Evolutionary conservation across 225 moss, liverwort and hornwort genomes (phyloP).

Genomic region (Marchantia paleacea): DNA sequence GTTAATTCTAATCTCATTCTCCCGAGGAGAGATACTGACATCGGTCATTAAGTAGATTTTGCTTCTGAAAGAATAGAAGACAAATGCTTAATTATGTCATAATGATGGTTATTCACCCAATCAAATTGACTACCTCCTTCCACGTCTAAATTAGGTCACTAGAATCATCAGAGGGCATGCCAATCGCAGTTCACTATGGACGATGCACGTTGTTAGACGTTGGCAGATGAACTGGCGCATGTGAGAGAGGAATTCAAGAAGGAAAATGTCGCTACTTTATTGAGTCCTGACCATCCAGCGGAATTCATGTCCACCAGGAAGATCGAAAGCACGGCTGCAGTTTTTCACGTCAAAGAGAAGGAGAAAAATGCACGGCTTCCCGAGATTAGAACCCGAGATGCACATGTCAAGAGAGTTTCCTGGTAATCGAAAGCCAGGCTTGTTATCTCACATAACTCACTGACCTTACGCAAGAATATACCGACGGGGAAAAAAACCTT

Average conservation of each 20-base stretch:
- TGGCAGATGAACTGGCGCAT: not conserved
- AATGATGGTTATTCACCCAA: not conserved
- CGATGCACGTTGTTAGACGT: not conserved
- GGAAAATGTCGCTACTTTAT: not conserved
- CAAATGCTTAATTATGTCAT: not conserved
- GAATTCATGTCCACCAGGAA: no score
- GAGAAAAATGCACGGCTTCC: not conserved
- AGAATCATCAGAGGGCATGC: not conserved
- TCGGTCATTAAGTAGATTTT: conserved; percentile 2
- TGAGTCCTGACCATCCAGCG: no score
- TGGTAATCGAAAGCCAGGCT: no score
- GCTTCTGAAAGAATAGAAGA: not conserved
- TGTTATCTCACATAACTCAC: no score
- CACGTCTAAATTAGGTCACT: not conserved
- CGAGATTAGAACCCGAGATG: not conserved
- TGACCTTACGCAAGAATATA: no score
- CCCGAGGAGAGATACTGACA: not conserved
- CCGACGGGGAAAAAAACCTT: no score
- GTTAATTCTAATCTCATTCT: not conserved
- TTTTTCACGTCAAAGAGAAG: no score
- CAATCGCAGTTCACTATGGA: not conserved
- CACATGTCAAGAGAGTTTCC: not conserved
- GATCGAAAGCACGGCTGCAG: no score
- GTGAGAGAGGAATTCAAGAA: not conserved
- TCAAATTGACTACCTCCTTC: not conserved